Conservation (phyloP, 2,329 filamentous ascomycete genomes). For the Camillea tinctor region DNA sequence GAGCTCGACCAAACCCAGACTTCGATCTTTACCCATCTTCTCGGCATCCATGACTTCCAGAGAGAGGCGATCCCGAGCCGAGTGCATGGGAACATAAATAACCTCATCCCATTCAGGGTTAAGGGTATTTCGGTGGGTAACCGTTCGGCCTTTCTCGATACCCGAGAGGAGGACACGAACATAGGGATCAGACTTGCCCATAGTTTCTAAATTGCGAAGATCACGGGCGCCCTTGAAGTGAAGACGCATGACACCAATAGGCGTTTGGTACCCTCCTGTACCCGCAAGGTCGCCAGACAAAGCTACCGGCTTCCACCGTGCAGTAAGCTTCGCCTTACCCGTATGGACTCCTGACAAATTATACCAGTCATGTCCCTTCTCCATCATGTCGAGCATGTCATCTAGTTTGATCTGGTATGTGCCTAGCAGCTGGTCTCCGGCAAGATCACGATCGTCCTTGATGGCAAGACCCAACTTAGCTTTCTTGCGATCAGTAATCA, state of each 20-base stretch:
- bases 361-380: conserved; percentile 96
- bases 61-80: conserved; percentile 74
- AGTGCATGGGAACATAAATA: conserved; percentile 89
- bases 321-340: conserved; percentile 84
- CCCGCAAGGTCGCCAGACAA: conserved; percentile 74
- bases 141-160: conserved; percentile 85
- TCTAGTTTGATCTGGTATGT: conserved; percentile 95
- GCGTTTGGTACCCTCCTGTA: conserved; percentile 86
- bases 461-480: conserved; percentile 88
- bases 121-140: conserved; percentile 94
- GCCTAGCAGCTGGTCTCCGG: conserved; percentile 79
- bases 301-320: conserved; percentile 94
- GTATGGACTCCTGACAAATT: conserved; percentile 77
- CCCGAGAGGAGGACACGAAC: conserved; percentile 85
- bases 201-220: conserved; percentile 87
- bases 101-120: conserved; percentile 96
- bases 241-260: conserved; percentile 91
- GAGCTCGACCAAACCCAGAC: conserved; percentile 78
- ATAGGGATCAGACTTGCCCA: conserved; percentile 97
- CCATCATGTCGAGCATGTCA: conserved; percentile 87
- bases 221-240: conserved; percentile 83
- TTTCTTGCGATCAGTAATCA: conserved; percentile 89
- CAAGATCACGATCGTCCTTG: conserved; percentile 90
- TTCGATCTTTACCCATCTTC: conserved; percentile 85
- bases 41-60: conserved; percentile 98